Conservation (phyloP, 495 filamentous ascomycete genomes). For the Aspergillus avenaceus region DNA sequence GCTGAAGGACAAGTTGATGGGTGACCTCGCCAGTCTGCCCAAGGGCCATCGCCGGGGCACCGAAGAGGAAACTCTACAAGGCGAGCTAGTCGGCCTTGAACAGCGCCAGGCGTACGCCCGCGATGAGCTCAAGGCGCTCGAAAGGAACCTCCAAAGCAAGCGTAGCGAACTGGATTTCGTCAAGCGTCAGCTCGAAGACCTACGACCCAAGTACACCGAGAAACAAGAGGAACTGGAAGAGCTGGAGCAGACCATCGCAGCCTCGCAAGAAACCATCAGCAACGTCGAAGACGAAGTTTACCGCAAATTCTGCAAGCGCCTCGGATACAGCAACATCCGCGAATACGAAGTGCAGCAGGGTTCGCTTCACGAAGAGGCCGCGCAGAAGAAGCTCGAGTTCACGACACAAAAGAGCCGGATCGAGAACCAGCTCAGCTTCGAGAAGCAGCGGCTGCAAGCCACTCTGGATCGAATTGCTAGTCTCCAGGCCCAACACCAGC, state of each 20-base stretch:
- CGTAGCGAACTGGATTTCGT: conserved; percentile 73
- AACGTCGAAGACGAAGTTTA: conserved; percentile 88
- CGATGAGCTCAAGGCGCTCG: conserved; percentile 74
- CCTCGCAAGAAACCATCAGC: conserved; percentile 72
- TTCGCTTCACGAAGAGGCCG: conserved; percentile 79
- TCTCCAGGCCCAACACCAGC: conserved; percentile 61
- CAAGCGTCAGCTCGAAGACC: conserved; percentile 64
- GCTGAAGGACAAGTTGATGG: conserved; percentile 64
- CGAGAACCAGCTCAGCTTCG: conserved; percentile 74
- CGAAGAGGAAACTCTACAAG: conserved; percentile 76
- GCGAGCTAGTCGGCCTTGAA: conserved; percentile 78
- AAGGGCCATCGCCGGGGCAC: conserved; percentile 65
- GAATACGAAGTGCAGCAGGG: conserved; percentile 93
- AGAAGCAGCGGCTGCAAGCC: conserved; percentile 62
- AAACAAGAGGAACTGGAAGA: conserved; percentile 63
- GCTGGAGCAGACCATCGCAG: conserved; percentile 59
- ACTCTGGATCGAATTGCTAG: conserved; percentile 65
- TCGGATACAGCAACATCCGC: conserved; percentile 85
- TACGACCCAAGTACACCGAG: conserved; percentile 73
- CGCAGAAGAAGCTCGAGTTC: conserved; percentile 82
- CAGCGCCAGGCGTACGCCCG: conserved; percentile 66
- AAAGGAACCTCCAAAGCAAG: conserved; percentile 83
- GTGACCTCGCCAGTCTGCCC: conserved; percentile 71
- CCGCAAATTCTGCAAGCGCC: conserved; percentile 75
- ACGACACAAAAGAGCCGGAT: conserved; percentile 77